Conservation (phyloP, 1,139 yeast genomes). For the Tardiomyces digboiensis region DNA sequence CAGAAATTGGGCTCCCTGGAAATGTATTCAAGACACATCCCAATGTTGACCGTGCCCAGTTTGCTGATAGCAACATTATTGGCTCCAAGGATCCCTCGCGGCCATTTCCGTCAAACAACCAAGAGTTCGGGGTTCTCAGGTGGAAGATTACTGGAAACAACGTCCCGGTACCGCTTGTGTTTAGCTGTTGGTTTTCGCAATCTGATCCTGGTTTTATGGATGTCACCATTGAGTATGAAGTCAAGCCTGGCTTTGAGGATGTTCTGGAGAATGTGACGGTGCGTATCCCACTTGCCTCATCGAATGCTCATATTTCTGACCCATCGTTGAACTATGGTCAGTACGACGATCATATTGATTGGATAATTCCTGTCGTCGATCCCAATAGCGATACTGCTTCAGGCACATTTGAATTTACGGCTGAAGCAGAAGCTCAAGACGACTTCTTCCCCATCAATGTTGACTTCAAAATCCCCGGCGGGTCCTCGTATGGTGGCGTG, state of each 20-base stretch:
- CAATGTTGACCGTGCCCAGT: slow-evolving; percentile 74
- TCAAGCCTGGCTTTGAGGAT: slow-evolving; percentile 38
- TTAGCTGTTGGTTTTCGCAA: slow-evolving; percentile 80
- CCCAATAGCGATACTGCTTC: slow-evolving; percentile 32
- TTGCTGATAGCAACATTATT: slow-evolving; percentile 47
- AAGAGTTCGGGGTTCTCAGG: slow-evolving; percentile 81
- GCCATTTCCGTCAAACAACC: slow-evolving; percentile 87
- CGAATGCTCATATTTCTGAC: slow-evolving; percentile 44
- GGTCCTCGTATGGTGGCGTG: slow-evolving; percentile 35
- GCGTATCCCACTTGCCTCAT: slow-evolving; percentile 51
- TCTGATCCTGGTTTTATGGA: slow-evolving; percentile 49
- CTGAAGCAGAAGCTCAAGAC: slow-evolving; percentile 73
- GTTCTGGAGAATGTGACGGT: slow-evolving; percentile 49
- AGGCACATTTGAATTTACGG: slow-evolving; percentile 74
- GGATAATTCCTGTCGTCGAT: slow-evolving; percentile 33
- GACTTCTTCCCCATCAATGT: slow-evolving; percentile 83
- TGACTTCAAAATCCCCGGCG: slow-evolving; percentile 32
- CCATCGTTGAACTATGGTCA: slow-evolving; percentile 27
- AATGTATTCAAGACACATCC: slow-evolving; percentile 92
- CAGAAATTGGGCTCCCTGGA: slow-evolving; percentile 41
- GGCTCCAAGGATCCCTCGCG: slow-evolving; percentile 69
- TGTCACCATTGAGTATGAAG: slow-evolving; percentile 84
- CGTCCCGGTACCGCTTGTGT: slow-evolving; percentile 57
- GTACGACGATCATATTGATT: slow-evolving; percentile 29
- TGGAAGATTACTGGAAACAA: slow-evolving; percentile 41